Conservation (phyloP, 1,139 yeast species). For the Citeromyces hawaiiensis region DNA sequence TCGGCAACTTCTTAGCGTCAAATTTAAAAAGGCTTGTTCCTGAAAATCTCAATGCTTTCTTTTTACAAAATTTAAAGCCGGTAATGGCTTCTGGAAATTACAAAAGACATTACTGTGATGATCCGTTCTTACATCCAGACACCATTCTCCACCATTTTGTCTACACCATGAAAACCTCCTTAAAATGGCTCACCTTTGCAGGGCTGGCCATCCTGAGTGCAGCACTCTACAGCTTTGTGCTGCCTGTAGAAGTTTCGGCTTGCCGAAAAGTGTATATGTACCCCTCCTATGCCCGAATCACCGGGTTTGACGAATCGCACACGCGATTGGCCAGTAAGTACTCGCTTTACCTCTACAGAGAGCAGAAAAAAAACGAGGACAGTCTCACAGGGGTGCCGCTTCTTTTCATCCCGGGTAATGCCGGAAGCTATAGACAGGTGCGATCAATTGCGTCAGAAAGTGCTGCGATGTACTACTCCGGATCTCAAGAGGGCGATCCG, state of each 20-base stretch:
- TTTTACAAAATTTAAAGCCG: too few species aligned
- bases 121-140: too few species aligned
- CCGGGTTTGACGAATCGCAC: slow-evolving; percentile 58
- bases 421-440: slow-evolving; percentile 86
- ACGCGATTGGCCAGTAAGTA: slow-evolving; percentile 71
- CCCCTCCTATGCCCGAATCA: slow-evolving; percentile 65
- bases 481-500: slow-evolving; percentile 24
- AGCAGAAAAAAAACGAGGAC: slow-evolving; percentile 52
- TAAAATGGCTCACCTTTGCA: too few species aligned
- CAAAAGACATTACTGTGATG: too few species aligned
- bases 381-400: slow-evolving; percentile 69
- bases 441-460: slow-evolving; percentile 83
- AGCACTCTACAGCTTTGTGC: slow-evolving; percentile 11
- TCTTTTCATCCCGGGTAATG: slow-evolving; percentile 92
- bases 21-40: too few species aligned
- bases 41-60: too few species aligned
- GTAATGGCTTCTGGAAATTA: too few species aligned
- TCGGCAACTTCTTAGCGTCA: too few species aligned
- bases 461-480: slow-evolving; percentile 36
- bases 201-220: slow-evolving; percentile 4
- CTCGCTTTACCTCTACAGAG: slow-evolving; percentile 68
- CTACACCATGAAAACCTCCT: too few species aligned
- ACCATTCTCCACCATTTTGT: too few species aligned
- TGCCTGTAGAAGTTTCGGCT: slow-evolving; percentile 13
- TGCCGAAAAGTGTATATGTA: slow-evolving; percentile 59